Evolutionary conservation across 345 rosid genomes (phyloP).

Genomic region (Mercurialis annua): DNA sequence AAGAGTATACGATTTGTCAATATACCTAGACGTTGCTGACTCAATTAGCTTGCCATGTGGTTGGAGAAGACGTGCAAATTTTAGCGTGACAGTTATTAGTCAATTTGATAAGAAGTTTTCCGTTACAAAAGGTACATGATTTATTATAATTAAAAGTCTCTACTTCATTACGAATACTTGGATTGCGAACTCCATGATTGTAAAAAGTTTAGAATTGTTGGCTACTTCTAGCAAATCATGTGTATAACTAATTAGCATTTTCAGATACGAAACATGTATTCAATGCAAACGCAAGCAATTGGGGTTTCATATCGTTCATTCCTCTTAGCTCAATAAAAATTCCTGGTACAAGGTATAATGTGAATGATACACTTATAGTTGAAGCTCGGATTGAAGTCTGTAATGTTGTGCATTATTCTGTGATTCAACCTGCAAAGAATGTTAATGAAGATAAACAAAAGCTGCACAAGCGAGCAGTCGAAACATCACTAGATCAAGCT

Average conservation of each 20-base stretch:
- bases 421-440: not conserved
- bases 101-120: not conserved
- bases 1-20: conserved; percentile 25
- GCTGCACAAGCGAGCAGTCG: not conserved
- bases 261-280: not conserved
- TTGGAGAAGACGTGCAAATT: conserved; percentile 27
- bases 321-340: not conserved
- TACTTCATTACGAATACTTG: too few species aligned
- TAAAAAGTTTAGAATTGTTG: too few species aligned
- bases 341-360: not conserved
- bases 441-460: not conserved
- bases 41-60: conserved; percentile 22
- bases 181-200: too few species aligned
- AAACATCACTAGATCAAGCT: not conserved
- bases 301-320: conserved; percentile 10
- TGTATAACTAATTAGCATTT: too few species aligned
- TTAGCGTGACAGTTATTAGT: conserved; percentile 16
- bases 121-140: not conserved
- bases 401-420: not conserved
- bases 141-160: not conserved
- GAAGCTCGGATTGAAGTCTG: conserved; percentile 1
- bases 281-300: conserved; percentile 1
- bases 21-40: conserved; percentile 27
- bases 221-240: too few species aligned
- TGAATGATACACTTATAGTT: too few species aligned